Evolutionary conservation across 2,329 filamentous ascomycete species (phyloP), one percentile per base, ranked within the genome.

Genomic region (Aspergillus sergii): DNA sequence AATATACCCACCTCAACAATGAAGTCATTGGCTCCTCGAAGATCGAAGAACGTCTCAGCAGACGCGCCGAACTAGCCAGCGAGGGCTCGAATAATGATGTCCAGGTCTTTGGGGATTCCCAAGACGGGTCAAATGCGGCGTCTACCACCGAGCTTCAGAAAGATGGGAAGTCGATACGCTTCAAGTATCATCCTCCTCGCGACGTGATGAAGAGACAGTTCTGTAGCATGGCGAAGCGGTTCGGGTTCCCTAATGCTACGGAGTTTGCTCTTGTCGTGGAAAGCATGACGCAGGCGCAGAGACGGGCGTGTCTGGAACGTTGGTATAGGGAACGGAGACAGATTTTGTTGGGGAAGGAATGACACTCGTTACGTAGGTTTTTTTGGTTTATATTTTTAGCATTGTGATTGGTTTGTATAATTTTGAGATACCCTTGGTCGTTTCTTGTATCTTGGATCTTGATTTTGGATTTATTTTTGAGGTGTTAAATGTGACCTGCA

Each of bases 1-100:
- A 95, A 72, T 99, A 99, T 76, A 96, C 93, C 0, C 95, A 99
- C 73, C 91, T 98, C 70, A 99, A 99, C 75, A 93, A 92, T 1
- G 94, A 99, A 78, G 94, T 99, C 16, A 88, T 99, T 61, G 95
- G 95, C 12, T 90, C 92, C 0, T 95, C 91, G n/a, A 92, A 91
- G 69, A 86, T 97, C n/a, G 95, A 99, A 79, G 90, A 91, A 66
- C 87, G 90, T 62, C 86, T 99, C 6, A 94, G 91, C 53, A 89
- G 89, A 23, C 88, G 87, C 48, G 95, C 94, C 5, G 88, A 90
- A 72, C 76, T 79, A 43, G 74, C 75, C 10, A 71, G 70, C 21
- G 71, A 76, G 28, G 69, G 74, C 11, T 60, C 2, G 73, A 72
- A n/a, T 70, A 78, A 30, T 3, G 48, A 51, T 50, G 60, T 71